Percentiles rank a stretch among this genome's conserved stretches.
Conservation (phyloP, 106 monocot genomes). For the Alisma plantagoaquatica region DNA sequence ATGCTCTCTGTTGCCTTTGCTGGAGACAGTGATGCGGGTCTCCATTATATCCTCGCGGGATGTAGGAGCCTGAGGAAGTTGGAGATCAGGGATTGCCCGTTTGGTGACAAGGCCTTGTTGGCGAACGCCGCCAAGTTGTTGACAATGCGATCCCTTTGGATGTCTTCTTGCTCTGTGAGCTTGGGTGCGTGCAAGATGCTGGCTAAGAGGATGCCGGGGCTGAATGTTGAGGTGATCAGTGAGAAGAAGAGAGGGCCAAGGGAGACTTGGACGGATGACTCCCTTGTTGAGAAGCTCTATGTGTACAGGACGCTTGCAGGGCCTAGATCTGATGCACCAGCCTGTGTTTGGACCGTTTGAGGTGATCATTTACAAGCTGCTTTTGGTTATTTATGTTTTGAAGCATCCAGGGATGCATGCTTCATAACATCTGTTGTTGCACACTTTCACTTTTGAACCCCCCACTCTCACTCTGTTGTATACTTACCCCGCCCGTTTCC, state of each 20-base stretch:
- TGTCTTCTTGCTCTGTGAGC: conserved; percentile 26
- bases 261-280: conserved; percentile 3
- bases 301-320: conserved; percentile 23
- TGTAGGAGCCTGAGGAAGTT: conserved; percentile 39
- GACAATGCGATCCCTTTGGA: conserved; percentile 45
- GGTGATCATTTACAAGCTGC: too few relatives aligned
- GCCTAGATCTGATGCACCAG: conserved; percentile 17
- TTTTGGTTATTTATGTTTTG: too few relatives aligned
- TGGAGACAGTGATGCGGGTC: conserved; percentile 34
- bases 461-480: too few relatives aligned
- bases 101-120: conserved; percentile 38
- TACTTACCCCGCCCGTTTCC: too few relatives aligned
- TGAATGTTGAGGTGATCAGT: conserved; percentile 24
- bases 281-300: conserved; percentile 20
- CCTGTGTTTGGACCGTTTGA: conserved; percentile 22
- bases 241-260: conserved; percentile 8
- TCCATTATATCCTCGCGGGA: conserved; percentile 28
- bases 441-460: too few relatives aligned
- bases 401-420: too few relatives aligned
- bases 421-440: too few relatives aligned
- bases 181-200: conserved; percentile 17
- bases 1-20: conserved; percentile 53
- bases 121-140: conserved; percentile 22
- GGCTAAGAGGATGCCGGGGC: conserved; percentile 17
- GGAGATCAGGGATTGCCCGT: conserved; percentile 54